Base-by-base conservation (phyloP, 2,329 filamentous ascomycete genomes). In the Cordyceps cateniannulata region DNA sequence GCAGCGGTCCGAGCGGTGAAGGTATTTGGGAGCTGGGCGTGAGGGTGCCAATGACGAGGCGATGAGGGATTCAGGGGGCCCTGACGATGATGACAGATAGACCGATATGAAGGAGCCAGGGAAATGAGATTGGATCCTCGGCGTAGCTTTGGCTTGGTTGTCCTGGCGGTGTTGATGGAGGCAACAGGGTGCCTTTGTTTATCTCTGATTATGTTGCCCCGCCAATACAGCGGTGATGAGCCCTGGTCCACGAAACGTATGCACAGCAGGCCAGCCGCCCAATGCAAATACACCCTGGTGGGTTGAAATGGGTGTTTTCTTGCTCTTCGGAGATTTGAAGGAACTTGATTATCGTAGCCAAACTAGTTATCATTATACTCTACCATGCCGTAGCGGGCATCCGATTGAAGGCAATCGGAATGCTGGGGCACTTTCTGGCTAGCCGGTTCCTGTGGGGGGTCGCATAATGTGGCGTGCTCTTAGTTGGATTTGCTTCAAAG, bases 151-250 rank as follows among this genome's bases (percentile, higher is more conserved):
- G 56, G n/a, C 48, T 32, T 14, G 42, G 58, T 60, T 60, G 58
- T 48, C 58, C 42, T 29, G 58, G 50, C 35, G 49, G 58, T 48
- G n/a, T 40, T 60, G 49, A 27, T 53, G 20, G 27, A 38, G 49
- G 58, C 42, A 32, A 44, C 58, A 48, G 50, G 50, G 58, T 60
- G 50, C 42, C 24, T 60, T 60, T 60, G 58, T 60, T 60, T 60
- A 60, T 60, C 58, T 54, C 10, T n/a, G n/a, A n/a, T 27, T 20
- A 29, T 54, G 58, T 60, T 60, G 58, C 58, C 58, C 58, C 58
- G 58, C 58, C 58, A 60, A 60, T 60, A 18, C 50, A 54, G 42
- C 50, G 44, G 58, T 54, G 50, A 48, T 51, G 25, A 52, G 38
- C 56, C 40, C 40, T 47, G 40, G 38, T n/a, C 14, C 58, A 54